Percentiles rank a stretch among this genome's conserved stretches.
These are phyloP conservation scores for Beauveria asiatica DNA, from an alignment of 2,329 filamentous ascomycete genomes.

Conservation along the genomic window DNA sequence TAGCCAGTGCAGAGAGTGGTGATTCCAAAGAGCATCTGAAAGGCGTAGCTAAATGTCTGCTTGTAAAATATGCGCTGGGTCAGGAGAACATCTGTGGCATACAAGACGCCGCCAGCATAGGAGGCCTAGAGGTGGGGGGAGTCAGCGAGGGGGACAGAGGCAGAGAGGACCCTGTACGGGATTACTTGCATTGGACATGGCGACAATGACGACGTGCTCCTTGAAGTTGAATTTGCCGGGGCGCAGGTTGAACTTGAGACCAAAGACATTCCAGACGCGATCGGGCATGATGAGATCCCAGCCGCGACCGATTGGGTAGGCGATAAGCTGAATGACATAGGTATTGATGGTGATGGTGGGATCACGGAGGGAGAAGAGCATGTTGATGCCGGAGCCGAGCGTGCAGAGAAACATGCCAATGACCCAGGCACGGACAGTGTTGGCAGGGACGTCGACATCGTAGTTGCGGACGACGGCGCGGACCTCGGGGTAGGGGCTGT, in stretches of 20 bases:
- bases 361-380: constrained; percentile 52
- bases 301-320: constrained; percentile 48
- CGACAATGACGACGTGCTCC: constrained; percentile 53
- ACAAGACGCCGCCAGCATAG: constrained; percentile 49
- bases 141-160: constrained; percentile 12
- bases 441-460: constrained; percentile 55
- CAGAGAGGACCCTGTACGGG: neutral
- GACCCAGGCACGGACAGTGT: constrained; percentile 56
- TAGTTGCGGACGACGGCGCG: constrained; percentile 56
- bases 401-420: constrained; percentile 55
- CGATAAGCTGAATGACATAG: constrained; percentile 53
- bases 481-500: constrained; percentile 61
- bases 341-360: constrained; percentile 52
- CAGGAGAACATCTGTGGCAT: constrained; percentile 42
- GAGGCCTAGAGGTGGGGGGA: constrained; percentile 33
- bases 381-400: constrained; percentile 52
- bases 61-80: constrained; percentile 49
- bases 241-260: constrained; percentile 46
- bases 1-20: constrained; percentile 50
- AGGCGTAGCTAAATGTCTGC: constrained; percentile 45
- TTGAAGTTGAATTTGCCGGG: constrained; percentile 53
- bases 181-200: constrained; percentile 54
- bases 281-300: constrained; percentile 50
- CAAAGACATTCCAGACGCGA: constrained; percentile 40
- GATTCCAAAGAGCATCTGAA: constrained; percentile 45